Conservation (phyloP, 2,329 filamentous ascomycete species). For the Microascus cirrosus region DNA sequence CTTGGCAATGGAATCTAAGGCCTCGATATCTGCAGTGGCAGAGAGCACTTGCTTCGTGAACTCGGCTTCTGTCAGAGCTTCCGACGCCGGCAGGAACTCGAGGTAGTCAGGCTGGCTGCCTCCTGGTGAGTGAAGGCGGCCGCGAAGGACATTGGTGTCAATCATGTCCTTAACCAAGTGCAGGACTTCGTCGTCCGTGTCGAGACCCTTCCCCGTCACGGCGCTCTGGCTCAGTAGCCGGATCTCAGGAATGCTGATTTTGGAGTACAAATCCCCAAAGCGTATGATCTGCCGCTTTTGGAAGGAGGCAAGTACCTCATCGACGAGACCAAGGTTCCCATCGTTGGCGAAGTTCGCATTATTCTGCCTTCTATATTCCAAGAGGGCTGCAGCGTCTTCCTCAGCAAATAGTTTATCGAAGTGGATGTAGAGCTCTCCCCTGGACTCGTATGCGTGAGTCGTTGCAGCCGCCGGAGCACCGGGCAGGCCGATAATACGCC, state of each 20-base stretch:
- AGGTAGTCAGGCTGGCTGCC: slow-evolving; percentile 33
- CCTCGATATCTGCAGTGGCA: slow-evolving; percentile 28
- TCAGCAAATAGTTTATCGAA: slow-evolving; percentile 22
- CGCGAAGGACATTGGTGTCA: slow-evolving; percentile 37
- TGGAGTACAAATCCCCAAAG: slow-evolving; percentile 60
- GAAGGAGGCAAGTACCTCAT: slow-evolving; percentile 58
- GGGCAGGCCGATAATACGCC: slow-evolving; percentile 24
- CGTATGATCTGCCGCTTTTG: slow-evolving; percentile 65
- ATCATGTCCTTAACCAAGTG: slow-evolving; percentile 45
- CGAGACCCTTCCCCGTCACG: slow-evolving; percentile 34
- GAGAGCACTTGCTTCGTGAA: slow-evolving; percentile 35
- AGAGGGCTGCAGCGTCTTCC: slow-evolving; percentile 41
- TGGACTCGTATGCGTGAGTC: slow-evolving; percentile 12
- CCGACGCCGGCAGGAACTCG: slow-evolving; percentile 31
- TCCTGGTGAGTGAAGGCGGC: slow-evolving; percentile 34
- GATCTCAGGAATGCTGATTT: slow-evolving; percentile 43
- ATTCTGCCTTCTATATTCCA: slow-evolving; percentile 51
- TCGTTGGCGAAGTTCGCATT: slow-evolving; percentile 54
- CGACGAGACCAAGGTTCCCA: slow-evolving; percentile 60
- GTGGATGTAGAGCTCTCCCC: slow-evolving; percentile 59
- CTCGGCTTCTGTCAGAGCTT: slow-evolving; percentile 33
- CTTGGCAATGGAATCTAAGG: slow-evolving; percentile 34
- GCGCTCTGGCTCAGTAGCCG: slow-evolving; percentile 39
- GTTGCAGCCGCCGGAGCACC: not conserved
- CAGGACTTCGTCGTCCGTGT: slow-evolving; percentile 29